These are phyloP conservation scores for Solanum rostratum DNA, from an alignment of 257 asterid species.

Conservation along the genomic window DNA sequence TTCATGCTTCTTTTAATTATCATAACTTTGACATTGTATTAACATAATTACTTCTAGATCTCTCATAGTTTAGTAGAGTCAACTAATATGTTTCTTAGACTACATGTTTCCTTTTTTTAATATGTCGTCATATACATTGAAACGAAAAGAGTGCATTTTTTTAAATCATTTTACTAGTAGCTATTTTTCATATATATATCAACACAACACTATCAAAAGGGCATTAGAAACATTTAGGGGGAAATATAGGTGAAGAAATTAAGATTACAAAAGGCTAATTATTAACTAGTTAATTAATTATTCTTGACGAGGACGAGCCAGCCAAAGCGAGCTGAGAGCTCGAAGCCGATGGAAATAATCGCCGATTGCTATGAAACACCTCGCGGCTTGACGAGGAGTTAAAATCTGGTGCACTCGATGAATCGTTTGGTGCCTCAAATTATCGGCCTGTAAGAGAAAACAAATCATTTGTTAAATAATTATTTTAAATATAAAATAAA, in stretches of 20 bases:
- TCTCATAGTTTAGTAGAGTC: background rate
- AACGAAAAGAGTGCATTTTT: background rate
- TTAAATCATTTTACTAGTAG: background rate
- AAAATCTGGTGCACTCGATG: conserved; percentile 61
- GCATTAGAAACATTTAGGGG: background rate
- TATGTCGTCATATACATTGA: background rate
- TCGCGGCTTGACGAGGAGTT: conserved; percentile 55
- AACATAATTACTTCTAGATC: background rate
- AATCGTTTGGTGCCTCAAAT: conserved; percentile 58
- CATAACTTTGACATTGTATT: background rate
- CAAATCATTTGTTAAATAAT: background rate
- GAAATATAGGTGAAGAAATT: background rate
- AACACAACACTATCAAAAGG: conserved; percentile 17
- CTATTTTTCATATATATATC: conserved; percentile 14
- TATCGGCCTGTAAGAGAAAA: conserved; percentile 47
- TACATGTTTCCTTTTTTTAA: background rate
- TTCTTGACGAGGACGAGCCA: conserved; percentile 53
- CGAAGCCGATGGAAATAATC: conserved; percentile 88
- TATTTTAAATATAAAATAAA: background rate
- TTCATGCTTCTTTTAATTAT: background rate
- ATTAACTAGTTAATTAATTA: background rate
- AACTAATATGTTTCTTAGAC: background rate
- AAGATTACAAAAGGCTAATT: conserved; percentile 1
- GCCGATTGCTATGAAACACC: conserved; percentile 60
- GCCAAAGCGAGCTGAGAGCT: conserved; percentile 77